Base-by-base conservation (phyloP, 2,329 filamentous ascomycete species). In the Akanthomyces uredinophilus region DNA sequence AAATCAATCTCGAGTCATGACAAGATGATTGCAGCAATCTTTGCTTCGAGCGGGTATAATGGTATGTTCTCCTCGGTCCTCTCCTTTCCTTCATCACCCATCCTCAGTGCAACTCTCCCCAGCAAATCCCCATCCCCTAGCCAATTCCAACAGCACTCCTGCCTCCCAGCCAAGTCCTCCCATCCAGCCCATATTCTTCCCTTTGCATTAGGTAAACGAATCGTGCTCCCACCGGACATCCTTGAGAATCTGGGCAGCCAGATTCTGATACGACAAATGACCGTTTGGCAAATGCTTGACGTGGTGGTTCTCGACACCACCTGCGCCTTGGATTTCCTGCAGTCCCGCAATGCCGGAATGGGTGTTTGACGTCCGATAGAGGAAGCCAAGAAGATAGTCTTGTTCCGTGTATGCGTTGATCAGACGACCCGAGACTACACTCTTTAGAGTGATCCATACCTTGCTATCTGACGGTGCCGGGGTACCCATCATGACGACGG, bases 401-500 rank as follows among this genome's bases (percentile, higher is more conserved):
- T 91, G 90, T 57, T 89, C 87, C 1, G 91, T 96, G 72, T 88
- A 97, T 4, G 95, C 92, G 68, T 97, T 98, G 70, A 97, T 83
- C n/a, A 97, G 80, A 24, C 92, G 86, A 0, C 93, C 92, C 46
- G 86, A 83, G 4, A 96, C 91, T 2, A 94, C 90, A 63, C 86
- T 88, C 65, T 90, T 87, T 70, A 96, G 83, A 6, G 86, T 81
- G 32, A 89, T 81, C 93, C 94, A 97, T 59, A 90, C 86, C 8
- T 82, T 80, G 2, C 82, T 82, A 24, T 89, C 83, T 1, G 89
- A 86, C 0, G 93, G 91, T 6, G 88, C 87, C 0, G 94, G 92
- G 0, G 90, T 83, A 1, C 94, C 94, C 72, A 97, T 91, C 59
- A 98, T 72, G 29, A 96, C 85, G 2, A 89, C 93, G 39, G 89